phyloP scores from a whole-genome alignment of 805 yeast species.

The Pichia scutulata region DNA sequence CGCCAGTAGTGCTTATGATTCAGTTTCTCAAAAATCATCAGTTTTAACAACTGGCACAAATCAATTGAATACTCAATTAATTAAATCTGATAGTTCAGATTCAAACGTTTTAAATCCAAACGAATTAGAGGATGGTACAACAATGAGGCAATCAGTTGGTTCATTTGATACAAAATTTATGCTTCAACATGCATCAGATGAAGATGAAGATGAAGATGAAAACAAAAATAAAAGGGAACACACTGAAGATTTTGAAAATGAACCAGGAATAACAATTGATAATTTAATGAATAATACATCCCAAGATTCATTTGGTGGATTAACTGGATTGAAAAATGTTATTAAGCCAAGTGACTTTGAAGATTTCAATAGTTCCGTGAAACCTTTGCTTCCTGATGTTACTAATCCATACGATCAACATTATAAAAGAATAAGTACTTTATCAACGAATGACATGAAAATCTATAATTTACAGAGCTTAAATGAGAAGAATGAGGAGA shows the following conservation, averaged over 20 bases:
- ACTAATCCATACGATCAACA: neutral
- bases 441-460: constrained; percentile 26
- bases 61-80: neutral
- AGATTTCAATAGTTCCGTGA: neutral
- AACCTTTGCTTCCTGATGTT: neutral
- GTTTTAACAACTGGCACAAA: neutral
- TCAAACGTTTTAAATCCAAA: neutral
- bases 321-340: constrained; percentile 1
- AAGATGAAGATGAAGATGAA: neutral
- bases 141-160: constrained; percentile 2
- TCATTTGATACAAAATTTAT: constrained; percentile 14
- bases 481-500: neutral
- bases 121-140: neutral
- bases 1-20: neutral
- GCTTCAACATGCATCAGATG: neutral
- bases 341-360: neutral
- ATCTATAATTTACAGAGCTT: constrained; percentile 22
- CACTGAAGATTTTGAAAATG: neutral
- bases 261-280: neutral
- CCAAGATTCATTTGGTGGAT: constrained; percentile 11
- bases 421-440: constrained; percentile 19
- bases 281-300: neutral
- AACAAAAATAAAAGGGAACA: neutral
- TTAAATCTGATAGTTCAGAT: neutral
- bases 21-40: neutral